A percentile compares a stretch with the other conserved stretches of the same genome.
phyloP scores from a whole-genome alignment of 345 rosid genomes.

The Odontarrhena argentea region DNA sequence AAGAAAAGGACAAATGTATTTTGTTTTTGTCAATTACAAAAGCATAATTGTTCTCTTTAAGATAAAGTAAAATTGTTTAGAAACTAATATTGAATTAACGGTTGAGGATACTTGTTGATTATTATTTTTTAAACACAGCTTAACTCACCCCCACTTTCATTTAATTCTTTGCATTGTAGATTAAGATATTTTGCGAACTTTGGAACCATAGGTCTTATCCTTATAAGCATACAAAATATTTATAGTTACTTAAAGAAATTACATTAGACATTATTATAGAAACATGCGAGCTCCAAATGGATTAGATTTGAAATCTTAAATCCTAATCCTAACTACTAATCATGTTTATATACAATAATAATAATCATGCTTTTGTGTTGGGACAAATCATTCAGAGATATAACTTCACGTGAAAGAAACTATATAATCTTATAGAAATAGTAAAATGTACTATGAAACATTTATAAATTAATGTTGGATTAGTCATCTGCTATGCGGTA shows the following conservation, averaged over 20 bases:
- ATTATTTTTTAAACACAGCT: no score
- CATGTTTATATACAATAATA: not conserved
- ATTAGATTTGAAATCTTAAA: not conserved
- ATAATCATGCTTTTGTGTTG: conserved; percentile 14
- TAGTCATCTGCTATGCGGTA: not conserved
- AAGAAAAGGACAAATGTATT: conserved; percentile 24
- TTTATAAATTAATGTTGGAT: not conserved
- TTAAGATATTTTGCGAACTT: no score
- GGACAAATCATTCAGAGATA: not conserved
- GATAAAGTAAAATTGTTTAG: not conserved
- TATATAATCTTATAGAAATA: not conserved
- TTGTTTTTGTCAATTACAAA: not conserved
- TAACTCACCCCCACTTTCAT: no score
- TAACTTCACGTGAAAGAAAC: conserved; percentile 17
- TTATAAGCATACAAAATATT: not conserved
- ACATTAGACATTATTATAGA: conserved; percentile 19
- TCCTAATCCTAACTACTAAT: not conserved
- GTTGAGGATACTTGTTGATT: conserved; percentile 1
- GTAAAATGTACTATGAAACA: not conserved
- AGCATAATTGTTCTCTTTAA: not conserved
- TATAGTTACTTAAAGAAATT: not conserved
- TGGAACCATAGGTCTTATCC: not conserved
- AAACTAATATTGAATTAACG: not conserved
- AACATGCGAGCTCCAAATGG: conserved; percentile 8
- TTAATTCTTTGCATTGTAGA: no score